A percentile compares a stretch with the other conserved stretches of the same genome.
Conservation (phyloP, 164 flowering plant genomes). For the Vitis amurensis region DNA sequence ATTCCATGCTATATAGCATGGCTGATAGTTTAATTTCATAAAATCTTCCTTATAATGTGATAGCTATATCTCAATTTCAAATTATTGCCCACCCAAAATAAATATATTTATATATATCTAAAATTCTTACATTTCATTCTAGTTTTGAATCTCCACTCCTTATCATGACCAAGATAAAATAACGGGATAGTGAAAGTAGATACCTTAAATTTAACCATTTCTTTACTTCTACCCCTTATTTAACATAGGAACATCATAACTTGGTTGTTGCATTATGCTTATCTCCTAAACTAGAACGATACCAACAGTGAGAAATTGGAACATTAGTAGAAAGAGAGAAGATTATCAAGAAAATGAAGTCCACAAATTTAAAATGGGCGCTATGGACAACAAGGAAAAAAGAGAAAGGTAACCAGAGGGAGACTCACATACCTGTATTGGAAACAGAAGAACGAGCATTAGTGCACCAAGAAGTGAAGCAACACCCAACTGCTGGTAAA, state of each 20-base stretch:
- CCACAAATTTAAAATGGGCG: neutral
- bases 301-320: too few relatives aligned
- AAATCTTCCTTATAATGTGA: neutral
- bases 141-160: neutral
- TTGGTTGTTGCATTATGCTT: too few relatives aligned
- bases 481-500: conserved; percentile 75
- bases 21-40: neutral
- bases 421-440: conserved; percentile 66
- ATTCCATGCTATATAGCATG: neutral
- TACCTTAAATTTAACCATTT: too few relatives aligned
- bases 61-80: neutral
- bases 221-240: too few relatives aligned
- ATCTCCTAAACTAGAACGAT: too few relatives aligned
- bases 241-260: too few relatives aligned
- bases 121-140: too few relatives aligned
- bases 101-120: too few relatives aligned
- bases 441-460: conserved; percentile 80
- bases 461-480: conserved; percentile 85
- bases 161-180: neutral
- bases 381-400: neutral
- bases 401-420: neutral
- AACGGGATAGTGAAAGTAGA: too few relatives aligned
- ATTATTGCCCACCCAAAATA: neutral
- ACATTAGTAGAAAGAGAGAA: too few relatives aligned
- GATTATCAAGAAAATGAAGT: too few relatives aligned